These are phyloP conservation scores for Yarrowia porcina DNA, from an alignment of 805 yeast genomes.

Conservation along the genomic window DNA sequence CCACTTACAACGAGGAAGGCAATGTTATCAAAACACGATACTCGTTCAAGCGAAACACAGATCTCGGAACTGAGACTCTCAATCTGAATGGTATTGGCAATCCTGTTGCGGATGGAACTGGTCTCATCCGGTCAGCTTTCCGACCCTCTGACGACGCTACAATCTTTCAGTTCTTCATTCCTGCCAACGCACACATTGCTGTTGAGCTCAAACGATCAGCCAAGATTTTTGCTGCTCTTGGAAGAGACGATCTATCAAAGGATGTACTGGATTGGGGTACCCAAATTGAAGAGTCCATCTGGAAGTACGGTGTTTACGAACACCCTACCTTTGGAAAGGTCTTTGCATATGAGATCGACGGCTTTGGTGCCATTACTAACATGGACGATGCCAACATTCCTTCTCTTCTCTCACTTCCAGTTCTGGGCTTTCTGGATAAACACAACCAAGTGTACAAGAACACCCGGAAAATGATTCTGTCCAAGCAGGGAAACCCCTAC, in stretches of 20 bases:
- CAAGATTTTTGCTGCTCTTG: slow-evolving; percentile 31
- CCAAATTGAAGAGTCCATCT: slow-evolving; percentile 53
- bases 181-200: slow-evolving; percentile 76
- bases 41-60: slow-evolving; percentile 69
- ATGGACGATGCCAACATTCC: slow-evolving; percentile 96
- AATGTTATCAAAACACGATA: slow-evolving; percentile 51
- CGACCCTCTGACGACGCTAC: slow-evolving; percentile 89
- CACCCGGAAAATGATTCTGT: slow-evolving; percentile 72
- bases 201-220: slow-evolving; percentile 53
- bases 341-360: slow-evolving; percentile 86
- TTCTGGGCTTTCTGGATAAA: slow-evolving; percentile 57
- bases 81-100: slow-evolving; percentile 78
- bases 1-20: slow-evolving; percentile 50
- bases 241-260: slow-evolving; percentile 30
- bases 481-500: slow-evolving; percentile 73
- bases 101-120: slow-evolving; percentile 70
- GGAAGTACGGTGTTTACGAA: slow-evolving; percentile 58
- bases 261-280: slow-evolving; percentile 39
- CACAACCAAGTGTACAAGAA: slow-evolving; percentile 65
- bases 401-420: slow-evolving; percentile 74
- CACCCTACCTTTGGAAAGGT: slow-evolving; percentile 73
- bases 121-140: slow-evolving; percentile 76
- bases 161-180: slow-evolving; percentile 73
- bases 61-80: slow-evolving; percentile 75
- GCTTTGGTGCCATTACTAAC: slow-evolving; percentile 65